Conservation (phyloP, 75 land plant species). For the Gnetum montanum region DNA sequence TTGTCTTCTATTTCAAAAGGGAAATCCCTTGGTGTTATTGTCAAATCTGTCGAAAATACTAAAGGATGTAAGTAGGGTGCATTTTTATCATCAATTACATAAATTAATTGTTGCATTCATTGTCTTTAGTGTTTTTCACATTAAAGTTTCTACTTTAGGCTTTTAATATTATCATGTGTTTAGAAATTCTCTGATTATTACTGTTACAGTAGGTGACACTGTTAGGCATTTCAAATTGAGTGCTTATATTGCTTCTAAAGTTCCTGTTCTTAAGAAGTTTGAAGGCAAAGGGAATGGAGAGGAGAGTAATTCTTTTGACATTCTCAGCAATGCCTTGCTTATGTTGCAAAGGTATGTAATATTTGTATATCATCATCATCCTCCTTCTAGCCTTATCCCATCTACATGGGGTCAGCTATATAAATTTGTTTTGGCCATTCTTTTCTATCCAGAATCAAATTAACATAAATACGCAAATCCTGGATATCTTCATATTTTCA, state of each 20-base stretch:
- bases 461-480: too few relatives aligned
- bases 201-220: conserved; percentile 39
- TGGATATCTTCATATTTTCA: too few relatives aligned
- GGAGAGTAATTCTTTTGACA: conserved; percentile 42
- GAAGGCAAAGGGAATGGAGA: conserved; percentile 24
- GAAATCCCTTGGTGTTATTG: conserved; percentile 40
- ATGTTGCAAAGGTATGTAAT: conserved; percentile 80
- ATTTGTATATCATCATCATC: too few relatives aligned
- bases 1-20: conserved; percentile 48
- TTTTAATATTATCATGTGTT: neutral
- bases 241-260: conserved; percentile 55
- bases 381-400: too few relatives aligned
- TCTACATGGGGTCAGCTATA: too few relatives aligned
- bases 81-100: neutral
- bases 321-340: conserved; percentile 51
- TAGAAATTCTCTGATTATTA: neutral
- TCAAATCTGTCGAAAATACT: conserved; percentile 42
- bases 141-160: neutral
- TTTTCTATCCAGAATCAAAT: too few relatives aligned
- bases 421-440: too few relatives aligned
- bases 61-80: conserved; percentile 65
- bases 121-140: neutral
- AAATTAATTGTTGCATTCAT: neutral
- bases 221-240: conserved; percentile 55
- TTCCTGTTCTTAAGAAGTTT: conserved; percentile 66